Percentiles rank a stretch among this genome's conserved stretches.
These are phyloP conservation scores for Rhynchospora breviuscula DNA, from an alignment of 176 grass and related monocot species.

Conservation along the genomic window DNA sequence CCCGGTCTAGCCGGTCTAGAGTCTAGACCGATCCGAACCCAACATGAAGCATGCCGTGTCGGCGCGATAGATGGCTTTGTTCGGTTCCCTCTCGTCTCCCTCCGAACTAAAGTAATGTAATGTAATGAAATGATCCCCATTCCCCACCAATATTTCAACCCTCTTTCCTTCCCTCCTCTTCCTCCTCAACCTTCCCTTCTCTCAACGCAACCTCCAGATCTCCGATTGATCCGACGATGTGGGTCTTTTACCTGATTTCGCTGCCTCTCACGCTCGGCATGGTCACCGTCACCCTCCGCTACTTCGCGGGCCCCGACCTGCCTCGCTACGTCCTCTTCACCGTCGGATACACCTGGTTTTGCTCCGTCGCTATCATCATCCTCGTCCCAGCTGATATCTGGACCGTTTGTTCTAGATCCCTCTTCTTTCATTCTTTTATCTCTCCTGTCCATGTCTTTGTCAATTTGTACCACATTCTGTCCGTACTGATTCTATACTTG, in stretches of 20 bases:
- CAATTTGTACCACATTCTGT: background rate
- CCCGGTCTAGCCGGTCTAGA: background rate
- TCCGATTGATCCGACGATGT: conserved; percentile 40
- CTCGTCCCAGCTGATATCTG: conserved; percentile 98
- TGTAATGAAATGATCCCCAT: background rate
- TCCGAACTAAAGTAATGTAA: background rate
- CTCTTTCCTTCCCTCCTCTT: background rate
- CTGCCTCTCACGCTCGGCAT: conserved; percentile 96
- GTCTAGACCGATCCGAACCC: background rate
- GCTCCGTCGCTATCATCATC: conserved; percentile 98
- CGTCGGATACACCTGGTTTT: conserved; percentile 99
- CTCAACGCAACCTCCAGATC: background rate
- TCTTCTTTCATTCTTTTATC: background rate
- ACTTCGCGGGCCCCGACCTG: conserved; percentile 92
- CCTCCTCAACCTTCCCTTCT: background rate
- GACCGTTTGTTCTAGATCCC: conserved; percentile 61
- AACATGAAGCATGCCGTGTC: no score
- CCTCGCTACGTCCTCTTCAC: conserved; percentile 76
- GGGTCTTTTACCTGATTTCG: conserved; percentile 98
- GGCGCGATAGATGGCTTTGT: background rate
- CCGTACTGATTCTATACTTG: no score
- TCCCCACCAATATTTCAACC: conserved; percentile 20
- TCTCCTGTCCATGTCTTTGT: no score
- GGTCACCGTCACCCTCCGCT: conserved; percentile 86
- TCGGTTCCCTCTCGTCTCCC: background rate